phyloP scores from a whole-genome alignment of 345 rosid genomes.

The Salix brachista region DNA sequence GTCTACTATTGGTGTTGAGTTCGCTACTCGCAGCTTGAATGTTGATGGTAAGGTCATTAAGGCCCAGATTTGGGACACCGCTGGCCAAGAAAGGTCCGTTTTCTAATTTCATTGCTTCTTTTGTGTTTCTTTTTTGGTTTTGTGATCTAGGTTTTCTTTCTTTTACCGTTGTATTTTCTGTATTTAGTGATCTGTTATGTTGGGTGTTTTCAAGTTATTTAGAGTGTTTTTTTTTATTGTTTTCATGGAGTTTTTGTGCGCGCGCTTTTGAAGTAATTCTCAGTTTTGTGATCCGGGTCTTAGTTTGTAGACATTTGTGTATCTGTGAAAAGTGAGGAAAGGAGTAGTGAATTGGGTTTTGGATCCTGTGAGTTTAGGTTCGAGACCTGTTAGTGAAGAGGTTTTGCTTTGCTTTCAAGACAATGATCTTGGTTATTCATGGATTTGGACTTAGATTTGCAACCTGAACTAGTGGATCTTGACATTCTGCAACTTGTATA shows the following conservation, averaged over 20 bases:
- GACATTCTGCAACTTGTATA: background rate
- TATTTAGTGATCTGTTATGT: conserved; percentile 10
- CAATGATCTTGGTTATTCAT: conserved; percentile 1
- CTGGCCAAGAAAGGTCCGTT: conserved; percentile 86
- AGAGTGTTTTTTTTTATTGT: background rate
- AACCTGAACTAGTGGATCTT: background rate
- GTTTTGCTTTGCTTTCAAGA: conserved; percentile 4
- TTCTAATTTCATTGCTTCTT: background rate
- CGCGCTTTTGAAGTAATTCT: conserved; percentile 8
- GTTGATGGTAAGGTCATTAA: conserved; percentile 81
- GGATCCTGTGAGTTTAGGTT: background rate
- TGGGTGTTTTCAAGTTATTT: background rate
- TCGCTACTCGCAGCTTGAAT: conserved; percentile 89
- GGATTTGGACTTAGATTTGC: conserved; percentile 1
- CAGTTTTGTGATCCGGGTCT: conserved; percentile 21
- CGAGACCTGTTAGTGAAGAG: background rate
- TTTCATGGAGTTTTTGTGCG: conserved; percentile 10
- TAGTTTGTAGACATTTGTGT: background rate
- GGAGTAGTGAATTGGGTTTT: background rate
- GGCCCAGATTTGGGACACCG: conserved; percentile 99
- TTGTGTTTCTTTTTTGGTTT: background rate
- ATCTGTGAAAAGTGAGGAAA: background rate
- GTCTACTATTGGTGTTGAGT: conserved; percentile 92
- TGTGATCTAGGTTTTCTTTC: background rate
- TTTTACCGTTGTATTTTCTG: background rate